Evolutionary conservation across 1,139 yeast genomes (phyloP), one percentile per base, ranked within the genome.

Genomic region (Pneumocystis canis): DNA sequence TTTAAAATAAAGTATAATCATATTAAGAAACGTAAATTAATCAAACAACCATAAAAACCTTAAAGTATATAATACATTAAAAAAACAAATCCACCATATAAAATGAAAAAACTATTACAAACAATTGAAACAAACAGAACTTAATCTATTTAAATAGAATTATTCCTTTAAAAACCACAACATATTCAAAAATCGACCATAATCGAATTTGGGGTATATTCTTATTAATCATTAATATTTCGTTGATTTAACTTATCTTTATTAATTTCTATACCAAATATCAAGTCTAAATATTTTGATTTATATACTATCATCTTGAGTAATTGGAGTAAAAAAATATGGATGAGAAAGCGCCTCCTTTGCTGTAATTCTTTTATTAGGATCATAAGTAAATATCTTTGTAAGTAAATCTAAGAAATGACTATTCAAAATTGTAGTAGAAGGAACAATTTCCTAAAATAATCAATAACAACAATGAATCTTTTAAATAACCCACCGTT

Each of bases 271-370:
- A 18, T 40, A 40, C 5, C 18, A 40, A n/a, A 40, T 14, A 40
- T 6, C 18, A 40, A 40, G 18, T 28, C 18, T 14, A 5, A 20
- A 25, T 47, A 47, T 9, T 20, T 47, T 20, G 11, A 25, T 28
- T 25, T 47, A 47, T 47, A 47, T 47, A 25, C 7, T 28, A 47
- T 47, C 54, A 7, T 54, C 30, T 25, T 25, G 40, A 16, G 40
- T 33, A 33, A 54, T n/a, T 25, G 61, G 61, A 5, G 53, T 60
- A 14, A 54, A 47, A 16, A 61, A 60, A 58, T 60, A 79, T 16
- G 94, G 94, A 74, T 92, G 97, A 58, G 77, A 77, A 63, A 89
- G 77, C 28, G 95, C 88, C 58, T 83, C 83, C 65, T 83, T 81
- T 0, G 96, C 90, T 60, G 84, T 80, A 65, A 89, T 84, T 73